Evolutionary conservation across 768 basidiomycete species (phyloP), one percentile per base, ranked within the genome.

Genomic region (Dioszegia aurantiaca): DNA sequence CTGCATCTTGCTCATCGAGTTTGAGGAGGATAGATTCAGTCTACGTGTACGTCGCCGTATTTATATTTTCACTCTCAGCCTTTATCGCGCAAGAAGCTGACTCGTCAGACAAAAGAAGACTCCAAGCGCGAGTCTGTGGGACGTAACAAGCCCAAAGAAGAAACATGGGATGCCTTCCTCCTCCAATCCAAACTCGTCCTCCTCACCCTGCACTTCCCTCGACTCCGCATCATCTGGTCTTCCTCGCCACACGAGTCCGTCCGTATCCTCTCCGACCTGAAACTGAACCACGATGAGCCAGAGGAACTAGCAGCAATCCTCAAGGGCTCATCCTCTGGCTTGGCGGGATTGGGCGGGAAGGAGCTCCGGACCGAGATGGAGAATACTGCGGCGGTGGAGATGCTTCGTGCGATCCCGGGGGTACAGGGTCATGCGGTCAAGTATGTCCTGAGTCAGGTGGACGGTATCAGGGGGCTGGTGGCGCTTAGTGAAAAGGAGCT

Each of bases 1-100:
- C 19, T 93, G 94, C 0, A 81, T 99, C 52, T 80, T 99, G 16
- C 80, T 98, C 10, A 95, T 98, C 67, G 93, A 99, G 73, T 98
- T 98, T 62, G 94, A 98, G 72, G 91, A 98, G 78, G 88, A 95
- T 75, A 97, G 94, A 67, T 86, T 97, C 75, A 87, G 88, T 0
- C 81, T 98, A 11, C 88, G 92, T 77, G 92, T 89, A 47, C 56
- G 74, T n/a, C n/a, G n/a, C n/a, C n/a, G n/a, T n/a, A n/a, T n/a
- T n/a, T n/a, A n/a, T 66, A 6, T 14, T 33, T 33, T 33, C 14
- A 6, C 33, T 33, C 33, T 14, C 14, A 33, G 33, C 8, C 33
- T 6, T 6, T 14, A 33, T 14, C 14, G 14, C 33, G 8, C 33
- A 33, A n/a, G 21, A 2, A 53, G 40, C 48, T 58, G 55, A 65